A percentile compares a stretch with the other conserved stretches of the same genome.
phyloP scores from a whole-genome alignment of 2,329 filamentous ascomycete species.

The Colletotrichum gloeosporioides region DNA sequence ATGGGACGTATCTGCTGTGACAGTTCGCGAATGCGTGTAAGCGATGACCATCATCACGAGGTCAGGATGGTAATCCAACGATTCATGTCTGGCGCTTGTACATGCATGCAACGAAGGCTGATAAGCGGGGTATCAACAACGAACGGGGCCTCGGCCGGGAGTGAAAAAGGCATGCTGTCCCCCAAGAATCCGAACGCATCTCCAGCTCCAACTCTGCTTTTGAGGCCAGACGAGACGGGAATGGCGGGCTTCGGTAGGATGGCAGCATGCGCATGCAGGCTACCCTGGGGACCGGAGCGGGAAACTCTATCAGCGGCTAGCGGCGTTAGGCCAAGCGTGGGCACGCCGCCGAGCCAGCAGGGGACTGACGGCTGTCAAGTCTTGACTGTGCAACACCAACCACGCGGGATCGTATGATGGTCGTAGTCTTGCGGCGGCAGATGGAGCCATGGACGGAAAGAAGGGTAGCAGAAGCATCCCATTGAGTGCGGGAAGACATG shows the following conservation, averaged over 20 bases:
- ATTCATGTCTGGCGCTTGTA: not conserved
- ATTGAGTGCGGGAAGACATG: not conserved
- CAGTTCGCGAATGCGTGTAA: not conserved
- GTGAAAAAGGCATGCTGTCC: not conserved
- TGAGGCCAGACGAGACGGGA: constrained; percentile 16
- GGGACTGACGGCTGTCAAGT: not conserved
- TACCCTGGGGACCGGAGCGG: constrained; percentile 1
- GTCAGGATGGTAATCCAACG: not conserved
- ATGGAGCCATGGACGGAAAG: constrained; percentile 1
- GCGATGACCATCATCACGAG: not conserved
- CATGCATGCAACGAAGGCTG: constrained; percentile 2
- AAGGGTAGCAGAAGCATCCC: constrained; percentile 1
- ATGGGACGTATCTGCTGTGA: not conserved
- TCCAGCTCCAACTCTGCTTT: not conserved
- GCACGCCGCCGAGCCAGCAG: not conserved
- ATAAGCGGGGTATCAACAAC: constrained; percentile 10
- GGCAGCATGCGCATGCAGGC: constrained; percentile 9
- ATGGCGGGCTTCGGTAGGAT: constrained; percentile 2
- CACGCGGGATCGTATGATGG: constrained; percentile 15
- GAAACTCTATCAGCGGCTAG: constrained; percentile 17
- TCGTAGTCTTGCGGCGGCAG: not conserved
- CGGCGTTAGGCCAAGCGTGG: constrained; percentile 1
- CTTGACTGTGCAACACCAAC: not conserved
- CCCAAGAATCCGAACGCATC: constrained; percentile 9
- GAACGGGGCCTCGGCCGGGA: not conserved